Conservation (phyloP, 2,329 filamentous ascomycete genomes). For the Alternaria triticimaculans region DNA sequence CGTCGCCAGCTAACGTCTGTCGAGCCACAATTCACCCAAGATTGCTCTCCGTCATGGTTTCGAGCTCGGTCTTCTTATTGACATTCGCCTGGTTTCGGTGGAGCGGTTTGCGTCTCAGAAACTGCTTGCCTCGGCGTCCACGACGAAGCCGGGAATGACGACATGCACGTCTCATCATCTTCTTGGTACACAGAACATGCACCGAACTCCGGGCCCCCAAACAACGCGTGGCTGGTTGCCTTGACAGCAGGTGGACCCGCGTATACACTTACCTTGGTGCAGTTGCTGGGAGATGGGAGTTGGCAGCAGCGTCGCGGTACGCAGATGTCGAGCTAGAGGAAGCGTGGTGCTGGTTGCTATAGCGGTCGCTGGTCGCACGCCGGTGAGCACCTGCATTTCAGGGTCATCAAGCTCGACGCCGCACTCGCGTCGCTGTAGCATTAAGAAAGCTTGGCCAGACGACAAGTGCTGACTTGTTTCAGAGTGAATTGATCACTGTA, state of each 20-base stretch:
- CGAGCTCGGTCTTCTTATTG: not conserved
- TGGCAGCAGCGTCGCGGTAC: not conserved
- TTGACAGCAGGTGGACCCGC: conserved; percentile 13
- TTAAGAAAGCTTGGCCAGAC: conserved; percentile 7
- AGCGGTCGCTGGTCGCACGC: not conserved
- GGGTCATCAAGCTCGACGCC: not conserved
- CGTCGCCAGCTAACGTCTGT: not conserved
- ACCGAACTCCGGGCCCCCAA: not conserved
- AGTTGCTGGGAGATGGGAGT: not conserved
- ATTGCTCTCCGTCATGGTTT: not conserved
- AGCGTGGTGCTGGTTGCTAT: not conserved
- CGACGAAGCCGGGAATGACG: conserved; percentile 12
- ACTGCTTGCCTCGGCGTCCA: not conserved
- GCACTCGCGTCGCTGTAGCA: not conserved
- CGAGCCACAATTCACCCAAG: not conserved
- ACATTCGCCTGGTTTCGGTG: not conserved
- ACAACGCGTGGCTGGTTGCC: conserved; percentile 8
- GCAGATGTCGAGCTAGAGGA: conserved; percentile 1
- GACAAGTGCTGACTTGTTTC: conserved; percentile 8
- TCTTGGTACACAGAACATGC: not conserved
- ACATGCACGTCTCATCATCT: conserved; percentile 18
- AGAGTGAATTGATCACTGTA: not conserved
- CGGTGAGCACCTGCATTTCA: not conserved
- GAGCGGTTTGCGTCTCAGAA: conserved; percentile 2
- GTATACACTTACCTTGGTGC: not conserved